Evolutionary conservation across 2,329 filamentous ascomycete genomes (phyloP).

Genomic region (Endoconidiophora polonica): DNA sequence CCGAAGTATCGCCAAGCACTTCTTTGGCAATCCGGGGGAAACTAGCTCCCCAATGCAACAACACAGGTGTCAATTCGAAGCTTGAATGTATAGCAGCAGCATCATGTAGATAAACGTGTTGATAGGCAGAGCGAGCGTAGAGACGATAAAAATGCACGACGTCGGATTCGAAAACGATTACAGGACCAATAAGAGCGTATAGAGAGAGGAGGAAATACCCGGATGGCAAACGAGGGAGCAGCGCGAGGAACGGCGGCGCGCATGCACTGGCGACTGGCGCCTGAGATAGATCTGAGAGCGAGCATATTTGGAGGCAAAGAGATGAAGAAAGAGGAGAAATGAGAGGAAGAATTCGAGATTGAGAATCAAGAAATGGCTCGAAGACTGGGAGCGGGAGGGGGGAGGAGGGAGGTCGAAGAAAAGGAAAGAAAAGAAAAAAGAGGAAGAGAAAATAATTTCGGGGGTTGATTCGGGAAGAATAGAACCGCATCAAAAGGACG

Average conservation of each 20-base stretch:
- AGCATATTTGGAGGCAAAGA: conserved; percentile 47
- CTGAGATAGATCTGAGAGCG: conserved; percentile 61
- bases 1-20: conserved; percentile 18
- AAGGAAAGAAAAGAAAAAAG: not conserved
- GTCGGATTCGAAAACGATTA: not conserved
- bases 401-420: not conserved
- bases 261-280: conserved; percentile 63
- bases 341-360: conserved; percentile 1
- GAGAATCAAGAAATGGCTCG: not conserved
- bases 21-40: not conserved
- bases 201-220: conserved; percentile 29
- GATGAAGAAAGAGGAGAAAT: conserved; percentile 15
- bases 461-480: not conserved
- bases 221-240: conserved; percentile 30
- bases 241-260: conserved; percentile 44
- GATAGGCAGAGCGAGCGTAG: not conserved
- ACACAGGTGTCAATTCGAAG: not conserved
- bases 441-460: not conserved
- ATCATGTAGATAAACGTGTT: no score
- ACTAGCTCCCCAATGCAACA: not conserved
- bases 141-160: conserved; percentile 5
- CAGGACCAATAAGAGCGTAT: not conserved
- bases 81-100: no score
- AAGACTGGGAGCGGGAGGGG: not conserved
- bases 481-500: not conserved